These are phyloP conservation scores for Cutaneotrichosporon cyanovorans DNA, from an alignment of 1,284 basidiomycete species.

Conservation along the genomic window DNA sequence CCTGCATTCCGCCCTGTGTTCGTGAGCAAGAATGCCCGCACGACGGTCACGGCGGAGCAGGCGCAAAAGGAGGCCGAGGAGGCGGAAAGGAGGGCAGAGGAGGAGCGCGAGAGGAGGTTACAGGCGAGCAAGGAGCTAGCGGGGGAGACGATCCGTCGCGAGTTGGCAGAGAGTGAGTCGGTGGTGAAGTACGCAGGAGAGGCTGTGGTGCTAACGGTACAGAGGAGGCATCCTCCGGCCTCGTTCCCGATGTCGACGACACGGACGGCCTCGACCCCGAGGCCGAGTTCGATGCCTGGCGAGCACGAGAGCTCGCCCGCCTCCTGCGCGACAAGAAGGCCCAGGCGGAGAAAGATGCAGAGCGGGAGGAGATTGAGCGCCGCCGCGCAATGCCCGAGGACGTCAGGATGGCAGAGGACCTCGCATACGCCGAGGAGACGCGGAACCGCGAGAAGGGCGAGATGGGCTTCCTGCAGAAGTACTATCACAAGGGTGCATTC, in stretches of 20 bases:
- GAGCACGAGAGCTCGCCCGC: slow-evolving; percentile 79
- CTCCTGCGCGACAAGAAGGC: slow-evolving; percentile 88
- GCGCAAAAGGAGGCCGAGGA: slow-evolving; percentile 37
- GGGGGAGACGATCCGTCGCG: slow-evolving; percentile 43
- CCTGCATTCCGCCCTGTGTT: slow-evolving; percentile 44
- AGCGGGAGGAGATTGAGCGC: slow-evolving; percentile 82
- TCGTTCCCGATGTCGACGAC: slow-evolving; percentile 84
- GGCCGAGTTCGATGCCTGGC: slow-evolving; percentile 92
- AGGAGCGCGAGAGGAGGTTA: slow-evolving; percentile 36
- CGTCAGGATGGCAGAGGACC: slow-evolving; percentile 79
- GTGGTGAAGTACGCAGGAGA: too few relatives aligned
- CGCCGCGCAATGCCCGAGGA: slow-evolving; percentile 86
- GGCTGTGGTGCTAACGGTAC: slow-evolving; percentile 7
- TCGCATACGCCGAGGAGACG: slow-evolving; percentile 70
- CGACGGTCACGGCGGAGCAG: slow-evolving; percentile 33
- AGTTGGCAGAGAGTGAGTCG: slow-evolving; percentile 40
- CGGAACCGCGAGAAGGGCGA: slow-evolving; percentile 57
- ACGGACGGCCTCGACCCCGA: slow-evolving; percentile 86
- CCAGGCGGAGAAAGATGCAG: slow-evolving; percentile 64
- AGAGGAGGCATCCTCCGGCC: slow-evolving; percentile 73
- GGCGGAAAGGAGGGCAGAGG: slow-evolving; percentile 31
- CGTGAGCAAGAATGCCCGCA: slow-evolving; percentile 38
- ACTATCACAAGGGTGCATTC: slow-evolving; percentile 99
- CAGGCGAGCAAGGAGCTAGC: slow-evolving; percentile 41
- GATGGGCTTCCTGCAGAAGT: slow-evolving; percentile 92